These are phyloP conservation scores for Fusarium agapanthi DNA, from an alignment of 2,329 filamentous ascomycete genomes.

Conservation along the genomic window DNA sequence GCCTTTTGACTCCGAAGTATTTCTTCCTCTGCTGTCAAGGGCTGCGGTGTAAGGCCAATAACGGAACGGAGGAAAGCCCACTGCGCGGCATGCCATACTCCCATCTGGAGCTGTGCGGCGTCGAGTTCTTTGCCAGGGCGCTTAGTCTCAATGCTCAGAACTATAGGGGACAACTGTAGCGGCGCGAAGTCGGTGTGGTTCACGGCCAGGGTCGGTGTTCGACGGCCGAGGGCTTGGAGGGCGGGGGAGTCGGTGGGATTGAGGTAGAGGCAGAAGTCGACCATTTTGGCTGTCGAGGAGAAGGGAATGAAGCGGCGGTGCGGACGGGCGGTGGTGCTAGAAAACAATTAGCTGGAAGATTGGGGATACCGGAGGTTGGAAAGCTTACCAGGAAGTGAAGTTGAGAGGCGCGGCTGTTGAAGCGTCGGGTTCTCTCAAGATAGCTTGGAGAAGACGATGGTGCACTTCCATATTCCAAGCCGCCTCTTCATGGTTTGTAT, in stretches of 20 bases:
- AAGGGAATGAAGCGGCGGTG: constrained; percentile 1
- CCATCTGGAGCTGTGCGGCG: constrained; percentile 21
- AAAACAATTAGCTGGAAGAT: accelerated
- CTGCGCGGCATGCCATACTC: constrained; percentile 26
- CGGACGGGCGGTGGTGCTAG: constrained; percentile 1
- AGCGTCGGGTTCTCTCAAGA: not conserved
- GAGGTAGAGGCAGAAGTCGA: constrained; percentile 23
- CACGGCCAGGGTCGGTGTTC: constrained; percentile 13
- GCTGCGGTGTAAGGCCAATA: not conserved
- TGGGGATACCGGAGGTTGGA: accelerated
- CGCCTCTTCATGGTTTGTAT: constrained; percentile 15
- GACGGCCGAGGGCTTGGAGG: constrained; percentile 12
- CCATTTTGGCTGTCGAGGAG: constrained; percentile 20
- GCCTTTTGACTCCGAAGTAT: not conserved
- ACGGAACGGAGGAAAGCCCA: constrained; percentile 19
- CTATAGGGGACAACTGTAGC: constrained; percentile 9
- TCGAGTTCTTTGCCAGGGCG: constrained; percentile 11
- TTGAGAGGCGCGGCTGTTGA: not conserved
- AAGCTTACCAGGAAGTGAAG: constrained; percentile 12
- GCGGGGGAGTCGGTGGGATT: not conserved
- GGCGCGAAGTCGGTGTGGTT: constrained; percentile 27
- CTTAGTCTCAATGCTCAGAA: constrained; percentile 31
- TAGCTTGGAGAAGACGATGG: constrained; percentile 15
- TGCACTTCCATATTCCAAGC: constrained; percentile 33
- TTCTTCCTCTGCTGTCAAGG: not conserved